These are phyloP conservation scores for Centaurea solstitialis DNA, from an alignment of 129 eudicot genomes.

Conservation along the genomic window DNA sequence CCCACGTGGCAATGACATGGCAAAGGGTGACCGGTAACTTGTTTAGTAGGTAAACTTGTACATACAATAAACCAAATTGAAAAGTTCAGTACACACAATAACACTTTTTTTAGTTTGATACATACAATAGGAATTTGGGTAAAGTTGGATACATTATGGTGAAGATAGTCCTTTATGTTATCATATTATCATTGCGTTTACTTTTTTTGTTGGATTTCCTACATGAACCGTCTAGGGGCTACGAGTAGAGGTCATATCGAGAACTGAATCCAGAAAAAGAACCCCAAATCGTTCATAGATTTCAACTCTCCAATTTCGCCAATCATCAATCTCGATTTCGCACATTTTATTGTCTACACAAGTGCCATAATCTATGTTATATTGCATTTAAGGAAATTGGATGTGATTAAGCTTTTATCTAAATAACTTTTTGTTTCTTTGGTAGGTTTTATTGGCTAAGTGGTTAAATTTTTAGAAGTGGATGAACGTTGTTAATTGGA, in stretches of 20 bases:
- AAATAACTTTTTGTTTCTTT: not conserved
- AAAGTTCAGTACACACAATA: too few species aligned
- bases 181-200: not conserved
- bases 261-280: not conserved
- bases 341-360: not conserved
- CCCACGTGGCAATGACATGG: too few species aligned
- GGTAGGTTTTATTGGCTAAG: slow-evolving; percentile 32
- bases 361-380: slow-evolving; percentile 14
- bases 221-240: not conserved
- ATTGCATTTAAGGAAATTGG: slow-evolving; percentile 9
- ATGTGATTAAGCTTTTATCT: not conserved
- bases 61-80: too few species aligned
- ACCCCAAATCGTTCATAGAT: too few species aligned
- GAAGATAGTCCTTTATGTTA: too few species aligned
- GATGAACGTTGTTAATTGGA: slow-evolving; percentile 24
- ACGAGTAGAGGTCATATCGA: not conserved
- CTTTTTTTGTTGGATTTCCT: not conserved
- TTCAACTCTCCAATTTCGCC: slow-evolving; percentile 11
- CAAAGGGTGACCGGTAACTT: too few species aligned
- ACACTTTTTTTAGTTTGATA: too few species aligned
- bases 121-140: too few species aligned
- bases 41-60: too few species aligned
- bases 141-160: too few species aligned
- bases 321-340: slow-evolving; percentile 14
- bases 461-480: slow-evolving; percentile 19